Percentiles rank a stretch among this genome's conserved stretches.
Evolutionary conservation across 2,329 filamentous ascomycete species (phyloP).

Genomic region (Clathrospora elynae): DNA sequence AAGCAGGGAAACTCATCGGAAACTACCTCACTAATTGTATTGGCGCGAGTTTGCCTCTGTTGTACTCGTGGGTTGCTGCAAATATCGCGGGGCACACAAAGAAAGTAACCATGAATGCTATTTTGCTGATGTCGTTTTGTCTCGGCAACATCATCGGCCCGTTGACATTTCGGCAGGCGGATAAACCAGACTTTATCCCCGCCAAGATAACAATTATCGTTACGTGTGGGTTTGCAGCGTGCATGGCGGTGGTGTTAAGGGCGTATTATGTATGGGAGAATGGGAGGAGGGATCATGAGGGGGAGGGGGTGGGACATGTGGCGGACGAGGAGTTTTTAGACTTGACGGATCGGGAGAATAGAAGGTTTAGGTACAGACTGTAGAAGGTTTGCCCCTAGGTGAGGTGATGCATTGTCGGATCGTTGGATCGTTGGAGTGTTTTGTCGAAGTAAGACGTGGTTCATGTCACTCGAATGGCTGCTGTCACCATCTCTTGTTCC

Average conservation of each 20-base stretch:
- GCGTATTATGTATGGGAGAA: slow-evolving; percentile 39
- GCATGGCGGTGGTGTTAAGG: slow-evolving; percentile 49
- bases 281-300: slow-evolving; percentile 28
- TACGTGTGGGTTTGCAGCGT: slow-evolving; percentile 39
- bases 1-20: slow-evolving; percentile 33
- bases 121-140: slow-evolving; percentile 51
- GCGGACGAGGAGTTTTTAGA: slow-evolving; percentile 45
- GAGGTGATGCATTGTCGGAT: too few relatives aligned
- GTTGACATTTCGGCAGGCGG: slow-evolving; percentile 47
- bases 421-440: too few relatives aligned
- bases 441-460: too few relatives aligned
- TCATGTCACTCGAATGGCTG: too few relatives aligned
- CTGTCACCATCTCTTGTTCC: too few relatives aligned
- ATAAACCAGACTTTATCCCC: slow-evolving; percentile 45
- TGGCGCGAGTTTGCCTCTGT: slow-evolving; percentile 34
- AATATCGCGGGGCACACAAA: slow-evolving; percentile 50
- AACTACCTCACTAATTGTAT: slow-evolving; percentile 56
- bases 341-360: slow-evolving; percentile 46
- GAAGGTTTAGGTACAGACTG: slow-evolving; percentile 26
- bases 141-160: slow-evolving; percentile 51
- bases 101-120: slow-evolving; percentile 63
- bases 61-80: slow-evolving; percentile 53
- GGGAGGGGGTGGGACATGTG: slow-evolving; percentile 9
- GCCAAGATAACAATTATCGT: slow-evolving; percentile 54
- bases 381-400: too few relatives aligned